phyloP scores from a whole-genome alignment of 2,329 filamentous ascomycete genomes.

The Paecilomyces variotii region DNA sequence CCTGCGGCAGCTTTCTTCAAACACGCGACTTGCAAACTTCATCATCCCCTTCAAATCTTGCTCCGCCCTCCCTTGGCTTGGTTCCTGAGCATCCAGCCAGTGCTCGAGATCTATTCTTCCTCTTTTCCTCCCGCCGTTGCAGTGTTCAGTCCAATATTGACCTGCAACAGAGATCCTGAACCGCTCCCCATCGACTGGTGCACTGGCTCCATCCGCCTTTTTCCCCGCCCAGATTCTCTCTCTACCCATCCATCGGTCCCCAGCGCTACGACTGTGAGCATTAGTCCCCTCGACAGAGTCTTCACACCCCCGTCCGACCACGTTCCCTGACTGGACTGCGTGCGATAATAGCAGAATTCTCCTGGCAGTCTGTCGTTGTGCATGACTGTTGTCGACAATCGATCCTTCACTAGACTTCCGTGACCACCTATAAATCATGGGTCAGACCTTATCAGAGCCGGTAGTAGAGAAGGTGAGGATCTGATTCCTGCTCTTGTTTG shows the following conservation, averaged over 20 bases:
- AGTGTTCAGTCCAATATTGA: not conserved
- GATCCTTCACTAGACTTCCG: constrained; percentile 9
- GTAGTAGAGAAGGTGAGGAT: constrained; percentile 91
- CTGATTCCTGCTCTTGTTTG: constrained; percentile 10
- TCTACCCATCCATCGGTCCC: not conserved
- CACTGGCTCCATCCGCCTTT: not conserved
- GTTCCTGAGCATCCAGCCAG: not conserved
- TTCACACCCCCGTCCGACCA: constrained; percentile 1
- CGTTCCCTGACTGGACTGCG: constrained; percentile 2
- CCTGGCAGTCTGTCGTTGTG: constrained; percentile 6
- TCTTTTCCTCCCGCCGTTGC: not conserved
- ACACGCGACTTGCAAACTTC: constrained; percentile 7
- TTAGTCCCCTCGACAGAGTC: not conserved
- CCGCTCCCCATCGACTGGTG: not conserved
- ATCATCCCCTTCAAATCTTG: not conserved
- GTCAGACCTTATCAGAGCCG: constrained; percentile 98
- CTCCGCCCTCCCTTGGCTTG: not conserved
- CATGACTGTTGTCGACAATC: constrained; percentile 8
- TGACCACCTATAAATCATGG: constrained; percentile 56
- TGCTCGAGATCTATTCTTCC: not conserved
- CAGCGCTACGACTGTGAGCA: not conserved
- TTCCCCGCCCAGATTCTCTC: not conserved
- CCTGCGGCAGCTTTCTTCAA: constrained; percentile 1
- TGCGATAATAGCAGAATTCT: not conserved
- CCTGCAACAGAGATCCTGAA: not conserved